Conservation (phyloP, 1,284 basidiomycete species). For the Moniliella sp. region DNA sequence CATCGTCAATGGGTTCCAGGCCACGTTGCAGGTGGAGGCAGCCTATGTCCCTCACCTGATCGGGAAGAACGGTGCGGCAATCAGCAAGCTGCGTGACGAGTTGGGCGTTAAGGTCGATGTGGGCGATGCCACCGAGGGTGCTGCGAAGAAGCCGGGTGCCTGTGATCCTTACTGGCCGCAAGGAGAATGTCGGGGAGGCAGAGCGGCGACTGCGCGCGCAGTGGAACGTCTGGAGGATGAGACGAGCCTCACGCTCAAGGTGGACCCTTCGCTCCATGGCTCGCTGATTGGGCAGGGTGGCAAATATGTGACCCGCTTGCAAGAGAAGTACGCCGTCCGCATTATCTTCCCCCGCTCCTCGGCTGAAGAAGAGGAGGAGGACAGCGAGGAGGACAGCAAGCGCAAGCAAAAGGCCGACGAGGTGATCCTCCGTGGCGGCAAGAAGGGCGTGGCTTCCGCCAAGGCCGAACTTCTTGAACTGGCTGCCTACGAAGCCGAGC, state of each 20-base stretch:
- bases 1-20: conserved; percentile 66
- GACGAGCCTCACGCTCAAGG: conserved; percentile 66
- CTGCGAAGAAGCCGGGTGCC: too few relatives aligned
- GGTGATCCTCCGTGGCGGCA: conserved; percentile 80
- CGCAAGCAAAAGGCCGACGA: conserved; percentile 45
- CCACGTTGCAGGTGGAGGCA: conserved; percentile 65
- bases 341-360: conserved; percentile 34
- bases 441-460: conserved; percentile 87
- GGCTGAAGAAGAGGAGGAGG: conserved; percentile 7
- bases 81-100: conserved; percentile 76
- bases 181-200: conserved; percentile 89
- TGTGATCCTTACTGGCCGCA: conserved; percentile 48
- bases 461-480: conserved; percentile 41
- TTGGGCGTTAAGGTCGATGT: conserved; percentile 83
- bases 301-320: conserved; percentile 80
- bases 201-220: conserved; percentile 67
- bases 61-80: conserved; percentile 60
- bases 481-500: conserved; percentile 47
- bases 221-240: conserved; percentile 83
- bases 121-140: too few relatives aligned
- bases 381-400: conserved; percentile 11
- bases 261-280: conserved; percentile 48
- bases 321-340: conserved; percentile 53
- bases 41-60: conserved; percentile 82
- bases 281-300: conserved; percentile 80